phyloP scores from a whole-genome alignment of 805 yeast genomes.

The Yarrowia porcina region DNA sequence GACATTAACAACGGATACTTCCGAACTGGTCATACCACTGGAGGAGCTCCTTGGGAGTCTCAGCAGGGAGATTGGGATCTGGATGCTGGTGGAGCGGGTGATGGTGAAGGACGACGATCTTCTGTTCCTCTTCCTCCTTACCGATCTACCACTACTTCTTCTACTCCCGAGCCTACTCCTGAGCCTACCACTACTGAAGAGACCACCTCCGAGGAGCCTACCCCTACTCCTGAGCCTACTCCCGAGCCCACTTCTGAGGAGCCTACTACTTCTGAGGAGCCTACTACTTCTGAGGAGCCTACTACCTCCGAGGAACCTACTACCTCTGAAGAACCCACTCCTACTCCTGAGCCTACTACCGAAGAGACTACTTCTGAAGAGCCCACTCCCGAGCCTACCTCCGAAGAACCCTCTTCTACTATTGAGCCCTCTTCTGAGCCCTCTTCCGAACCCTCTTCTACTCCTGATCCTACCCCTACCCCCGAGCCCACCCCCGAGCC shows the following conservation, averaged over 20 bases:
- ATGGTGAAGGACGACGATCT: background rate
- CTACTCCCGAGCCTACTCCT: background rate
- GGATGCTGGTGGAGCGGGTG: constrained; percentile 3
- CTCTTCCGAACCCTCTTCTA: background rate
- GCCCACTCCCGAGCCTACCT: background rate
- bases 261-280: background rate
- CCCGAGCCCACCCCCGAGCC: background rate
- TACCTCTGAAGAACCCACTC: background rate
- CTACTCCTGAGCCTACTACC: background rate
- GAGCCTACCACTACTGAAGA: background rate
- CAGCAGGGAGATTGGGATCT: background rate
- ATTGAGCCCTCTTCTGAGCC: background rate
- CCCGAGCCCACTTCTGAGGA: background rate
- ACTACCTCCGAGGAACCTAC: background rate
- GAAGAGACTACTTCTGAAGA: background rate
- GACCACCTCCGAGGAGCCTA: background rate
- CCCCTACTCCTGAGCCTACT: background rate
- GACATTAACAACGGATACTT: background rate
- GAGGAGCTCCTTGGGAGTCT: background rate
- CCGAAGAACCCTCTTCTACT: background rate
- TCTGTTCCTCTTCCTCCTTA: background rate
- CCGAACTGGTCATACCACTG: background rate
- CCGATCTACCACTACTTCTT: background rate
- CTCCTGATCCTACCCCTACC: background rate
- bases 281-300: background rate